Conservation (phyloP, 2,329 filamentous ascomycete species). For the Epichloe festucae region DNA sequence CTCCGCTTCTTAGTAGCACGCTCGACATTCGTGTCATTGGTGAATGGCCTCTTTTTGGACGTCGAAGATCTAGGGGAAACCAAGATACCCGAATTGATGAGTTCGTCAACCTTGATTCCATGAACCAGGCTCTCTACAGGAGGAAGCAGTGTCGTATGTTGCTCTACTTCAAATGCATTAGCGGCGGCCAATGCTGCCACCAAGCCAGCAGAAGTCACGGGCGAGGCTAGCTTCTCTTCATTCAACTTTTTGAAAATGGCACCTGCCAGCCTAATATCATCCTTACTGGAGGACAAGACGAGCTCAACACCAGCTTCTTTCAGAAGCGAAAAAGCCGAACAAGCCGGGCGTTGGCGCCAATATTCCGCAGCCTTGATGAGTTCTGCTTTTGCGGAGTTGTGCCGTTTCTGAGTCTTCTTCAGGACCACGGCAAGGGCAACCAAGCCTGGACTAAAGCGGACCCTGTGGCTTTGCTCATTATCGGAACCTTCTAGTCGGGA, state of each 20-base stretch:
- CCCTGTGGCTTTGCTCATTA: slow-evolving; percentile 45
- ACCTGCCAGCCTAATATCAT: slow-evolving; percentile 58
- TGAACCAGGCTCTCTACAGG: slow-evolving; percentile 48
- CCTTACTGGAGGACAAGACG: slow-evolving; percentile 56
- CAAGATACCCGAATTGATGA: slow-evolving; percentile 54
- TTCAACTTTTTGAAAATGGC: slow-evolving; percentile 68
- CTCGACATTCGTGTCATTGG: slow-evolving; percentile 20
- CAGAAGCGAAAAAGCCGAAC: slow-evolving; percentile 48
- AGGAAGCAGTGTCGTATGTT: slow-evolving; percentile 44
- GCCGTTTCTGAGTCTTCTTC: slow-evolving; percentile 64
- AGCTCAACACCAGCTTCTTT: slow-evolving; percentile 74
- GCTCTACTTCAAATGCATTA: slow-evolving; percentile 41
- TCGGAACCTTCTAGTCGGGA: slow-evolving; percentile 52
- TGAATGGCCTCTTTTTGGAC: slow-evolving; percentile 36
- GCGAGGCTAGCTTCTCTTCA: slow-evolving; percentile 51
- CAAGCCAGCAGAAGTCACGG: slow-evolving; percentile 65
- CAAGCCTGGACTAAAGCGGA: slow-evolving; percentile 73
- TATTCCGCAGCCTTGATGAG: slow-evolving; percentile 67
- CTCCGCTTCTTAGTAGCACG: slow-evolving; percentile 43
- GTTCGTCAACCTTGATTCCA: slow-evolving; percentile 45
- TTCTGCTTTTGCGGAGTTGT: slow-evolving; percentile 56
- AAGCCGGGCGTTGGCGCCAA: slow-evolving; percentile 52
- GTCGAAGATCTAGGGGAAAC: slow-evolving; percentile 22
- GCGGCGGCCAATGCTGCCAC: slow-evolving; percentile 64
- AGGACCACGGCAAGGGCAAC: slow-evolving; percentile 69